A percentile compares a stretch with the other conserved stretches of the same genome.
Evolutionary conservation across 2,329 filamentous ascomycete genomes (phyloP).

Genomic region (Fusarium lyarnte): DNA sequence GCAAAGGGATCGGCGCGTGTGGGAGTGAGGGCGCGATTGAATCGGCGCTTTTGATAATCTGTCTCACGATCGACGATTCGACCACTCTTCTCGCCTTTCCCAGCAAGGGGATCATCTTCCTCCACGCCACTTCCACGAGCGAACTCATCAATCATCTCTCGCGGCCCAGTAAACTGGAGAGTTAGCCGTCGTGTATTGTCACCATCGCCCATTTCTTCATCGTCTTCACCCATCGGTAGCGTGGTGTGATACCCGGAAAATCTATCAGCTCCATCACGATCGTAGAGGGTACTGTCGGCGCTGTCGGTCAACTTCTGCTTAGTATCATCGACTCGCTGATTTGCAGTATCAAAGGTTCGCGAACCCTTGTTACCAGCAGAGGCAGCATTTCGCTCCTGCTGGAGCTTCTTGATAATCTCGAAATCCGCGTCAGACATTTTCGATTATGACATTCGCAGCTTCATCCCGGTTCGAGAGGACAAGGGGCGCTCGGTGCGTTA

Average conservation of each 20-base stretch:
- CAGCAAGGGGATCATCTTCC: slow-evolving; percentile 88
- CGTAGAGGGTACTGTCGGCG: slow-evolving; percentile 90
- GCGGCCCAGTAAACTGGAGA: slow-evolving; percentile 95
- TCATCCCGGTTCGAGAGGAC: slow-evolving; percentile 56
- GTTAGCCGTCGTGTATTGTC: slow-evolving; percentile 82
- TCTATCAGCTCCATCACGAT: slow-evolving; percentile 78
- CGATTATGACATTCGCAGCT: slow-evolving; percentile 48
- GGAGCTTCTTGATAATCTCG: slow-evolving; percentile 85
- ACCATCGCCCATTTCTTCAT: slow-evolving; percentile 79
- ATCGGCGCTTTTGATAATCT: slow-evolving; percentile 96
- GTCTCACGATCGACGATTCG: slow-evolving; percentile 93
- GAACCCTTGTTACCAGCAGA: slow-evolving; percentile 83
- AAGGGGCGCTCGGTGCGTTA: slow-evolving; percentile 47
- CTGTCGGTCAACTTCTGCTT: slow-evolving; percentile 92
- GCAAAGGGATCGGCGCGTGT: slow-evolving; percentile 88
- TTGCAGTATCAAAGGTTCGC: slow-evolving; percentile 79
- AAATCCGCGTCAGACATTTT: slow-evolving; percentile 84
- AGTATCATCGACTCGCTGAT: slow-evolving; percentile 85
- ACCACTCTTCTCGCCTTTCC: slow-evolving; percentile 84
- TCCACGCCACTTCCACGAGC: slow-evolving; percentile 85
- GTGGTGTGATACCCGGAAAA: slow-evolving; percentile 92
- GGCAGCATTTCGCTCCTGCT: slow-evolving; percentile 90
- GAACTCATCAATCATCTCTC: slow-evolving; percentile 93
- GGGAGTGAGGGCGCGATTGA: slow-evolving; percentile 86
- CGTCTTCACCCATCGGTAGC: slow-evolving; percentile 80